Evolutionary conservation across 2,329 filamentous ascomycete species (phyloP), one percentile per base, ranked within the genome.

Genomic region (Trichophyton verrucosum): DNA sequence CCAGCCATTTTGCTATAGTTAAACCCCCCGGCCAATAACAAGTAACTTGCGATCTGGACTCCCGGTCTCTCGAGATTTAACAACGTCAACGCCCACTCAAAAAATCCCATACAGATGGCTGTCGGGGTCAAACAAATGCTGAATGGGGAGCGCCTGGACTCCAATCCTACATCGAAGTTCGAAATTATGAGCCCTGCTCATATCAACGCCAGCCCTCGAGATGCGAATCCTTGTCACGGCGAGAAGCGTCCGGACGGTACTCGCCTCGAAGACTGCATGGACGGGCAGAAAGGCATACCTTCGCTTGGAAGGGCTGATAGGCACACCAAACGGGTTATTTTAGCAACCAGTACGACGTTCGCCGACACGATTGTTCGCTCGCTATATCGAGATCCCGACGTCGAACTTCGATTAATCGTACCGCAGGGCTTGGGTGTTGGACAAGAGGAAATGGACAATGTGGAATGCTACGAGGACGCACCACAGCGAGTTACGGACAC

Each of bases 371-470:
- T 75, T 8, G 69, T 76, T 40, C 71, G 73, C 0, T 73, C 69
- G 3, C 66, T 76, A 20, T 68, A 74, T 24, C 68, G 71, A 56
- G 73, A 74, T 36, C 68, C 74, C 17, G 68, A 71, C 38, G 68
- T 76, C 61, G 74, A 76, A 60, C 66, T 76, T 24, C 73, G 74
- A 8, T 65, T 76, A 64, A 76, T 76, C 27, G 75, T 73, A 8
- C 73, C 75, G 60, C 73, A 75, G 60, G 61, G 59, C 13, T 55
- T 62, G 22, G 61, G 38, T 15, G 49, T 61, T 30, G 27, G 57
- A 11, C 22, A 51, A 30, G 17, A 57, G 24, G 71, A 71, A 15
- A 69, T 69, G 36, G 74, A 69, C 58, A 75, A 74, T 58, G 69
- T 75, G 17, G 69, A 70, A 0, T 73, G 73, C 61, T 76, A 76